Evolutionary conservation across 768 basidiomycete genomes (phyloP).

Genomic region (Termitomyces sp.): DNA sequence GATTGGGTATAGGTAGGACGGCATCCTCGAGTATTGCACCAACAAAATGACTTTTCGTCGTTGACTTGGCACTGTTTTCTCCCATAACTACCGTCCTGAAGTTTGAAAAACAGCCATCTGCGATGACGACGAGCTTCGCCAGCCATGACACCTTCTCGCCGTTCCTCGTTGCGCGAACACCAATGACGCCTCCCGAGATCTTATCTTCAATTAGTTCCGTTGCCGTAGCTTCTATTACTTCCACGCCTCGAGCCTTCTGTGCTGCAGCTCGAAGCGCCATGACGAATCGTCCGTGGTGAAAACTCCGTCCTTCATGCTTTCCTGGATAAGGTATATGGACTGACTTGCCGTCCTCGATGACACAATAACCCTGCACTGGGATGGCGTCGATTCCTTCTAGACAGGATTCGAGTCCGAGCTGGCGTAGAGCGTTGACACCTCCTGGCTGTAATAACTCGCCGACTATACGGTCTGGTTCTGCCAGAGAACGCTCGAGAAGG

Average conservation of each 20-base stretch:
- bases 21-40: slow-evolving; percentile 82
- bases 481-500: slow-evolving; percentile 86
- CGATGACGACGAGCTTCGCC: slow-evolving; percentile 81
- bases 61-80: slow-evolving; percentile 41
- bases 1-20: slow-evolving; percentile 64
- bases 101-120: slow-evolving; percentile 95
- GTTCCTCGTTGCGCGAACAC: slow-evolving; percentile 59
- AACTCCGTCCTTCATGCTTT: slow-evolving; percentile 70
- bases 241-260: slow-evolving; percentile 56
- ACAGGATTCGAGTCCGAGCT: slow-evolving; percentile 73
- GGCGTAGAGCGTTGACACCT: slow-evolving; percentile 70
- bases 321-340: slow-evolving; percentile 91
- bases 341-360: slow-evolving; percentile 57
- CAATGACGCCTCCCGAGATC: slow-evolving; percentile 48
- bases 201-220: slow-evolving; percentile 67
- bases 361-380: slow-evolving; percentile 81
- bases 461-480: slow-evolving; percentile 94
- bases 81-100: slow-evolving; percentile 75
- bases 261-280: slow-evolving; percentile 73
- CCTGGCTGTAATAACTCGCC: slow-evolving; percentile 96
- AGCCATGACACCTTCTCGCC: slow-evolving; percentile 50
- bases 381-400: slow-evolving; percentile 89
- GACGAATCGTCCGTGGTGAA: slow-evolving; percentile 93
- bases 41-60: slow-evolving; percentile 75
- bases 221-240: slow-evolving; percentile 83